These are phyloP conservation scores for Amoebophrya sp. DNA, from an alignment of 169 alveolate genomes.

Conservation along the genomic window DNA sequence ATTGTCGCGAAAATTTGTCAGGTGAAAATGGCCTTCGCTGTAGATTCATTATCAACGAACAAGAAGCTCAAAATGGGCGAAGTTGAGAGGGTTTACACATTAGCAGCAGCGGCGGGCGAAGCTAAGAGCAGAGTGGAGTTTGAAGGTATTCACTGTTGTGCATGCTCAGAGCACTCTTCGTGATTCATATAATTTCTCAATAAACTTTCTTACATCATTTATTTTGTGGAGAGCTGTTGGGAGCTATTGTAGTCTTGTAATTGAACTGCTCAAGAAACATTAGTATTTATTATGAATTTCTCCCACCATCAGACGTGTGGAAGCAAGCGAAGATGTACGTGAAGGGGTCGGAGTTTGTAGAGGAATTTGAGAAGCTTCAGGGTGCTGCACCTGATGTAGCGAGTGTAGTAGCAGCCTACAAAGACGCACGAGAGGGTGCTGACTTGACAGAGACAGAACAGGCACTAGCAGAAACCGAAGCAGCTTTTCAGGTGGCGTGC, in stretches of 20 bases:
- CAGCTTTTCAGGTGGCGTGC: no score
- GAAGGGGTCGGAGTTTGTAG: not conserved
- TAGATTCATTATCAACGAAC: not conserved
- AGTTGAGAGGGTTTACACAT: not conserved
- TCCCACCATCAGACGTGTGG: not conserved
- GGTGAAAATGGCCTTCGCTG: not conserved
- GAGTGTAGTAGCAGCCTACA: not conserved
- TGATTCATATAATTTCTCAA: no score
- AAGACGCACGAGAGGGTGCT: no score
- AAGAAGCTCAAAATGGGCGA: not conserved
- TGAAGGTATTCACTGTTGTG: not conserved
- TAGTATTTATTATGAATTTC: no score
- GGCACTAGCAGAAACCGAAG: no score
- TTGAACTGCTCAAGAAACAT: not conserved
- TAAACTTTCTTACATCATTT: no score
- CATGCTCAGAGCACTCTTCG: no score
- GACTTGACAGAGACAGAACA: no score
- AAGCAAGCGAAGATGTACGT: not conserved
- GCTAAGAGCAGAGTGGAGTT: not conserved
- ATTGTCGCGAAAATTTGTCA: not conserved
- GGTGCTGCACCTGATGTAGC: not conserved
- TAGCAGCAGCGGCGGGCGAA: not conserved
- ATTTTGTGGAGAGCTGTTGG: no score
- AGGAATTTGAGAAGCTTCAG: not conserved
- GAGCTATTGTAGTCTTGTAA: no score